A percentile compares a stretch with the other conserved stretches of the same genome.
phyloP scores from a whole-genome alignment of 2,329 filamentous ascomycete genomes.

The Sordariomycetes sp. region DNA sequence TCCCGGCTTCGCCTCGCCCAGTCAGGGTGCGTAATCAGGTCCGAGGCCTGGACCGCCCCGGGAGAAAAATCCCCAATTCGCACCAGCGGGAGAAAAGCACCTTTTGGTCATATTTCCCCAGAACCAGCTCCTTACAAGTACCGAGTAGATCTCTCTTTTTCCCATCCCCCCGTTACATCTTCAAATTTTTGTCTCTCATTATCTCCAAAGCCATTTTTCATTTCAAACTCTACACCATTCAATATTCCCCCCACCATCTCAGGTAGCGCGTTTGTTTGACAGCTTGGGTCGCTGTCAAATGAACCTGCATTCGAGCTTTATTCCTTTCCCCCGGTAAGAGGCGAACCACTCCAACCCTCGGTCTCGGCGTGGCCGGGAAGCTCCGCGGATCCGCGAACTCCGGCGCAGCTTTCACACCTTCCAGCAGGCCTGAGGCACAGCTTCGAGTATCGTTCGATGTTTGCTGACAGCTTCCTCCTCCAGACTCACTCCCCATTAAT shows the following conservation, averaged over 20 bases:
- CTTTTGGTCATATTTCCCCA: background rate
- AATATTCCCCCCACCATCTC: constrained; percentile 5
- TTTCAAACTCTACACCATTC: constrained; percentile 6
- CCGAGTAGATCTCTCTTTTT: background rate
- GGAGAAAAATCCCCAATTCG: background rate
- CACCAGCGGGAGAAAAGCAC: background rate
- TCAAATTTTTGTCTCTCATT: background rate
- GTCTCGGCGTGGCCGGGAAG: background rate
- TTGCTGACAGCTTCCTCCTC: background rate
- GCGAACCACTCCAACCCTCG: background rate
- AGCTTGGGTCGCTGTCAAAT: constrained; percentile 79
- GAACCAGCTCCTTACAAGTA: background rate
- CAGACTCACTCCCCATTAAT: constrained; percentile 18
- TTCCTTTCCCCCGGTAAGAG: constrained; percentile 44
- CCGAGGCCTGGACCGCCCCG: background rate
- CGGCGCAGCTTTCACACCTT: background rate
- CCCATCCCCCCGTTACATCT: background rate
- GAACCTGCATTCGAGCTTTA: constrained; percentile 75
- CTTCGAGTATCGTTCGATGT: background rate
- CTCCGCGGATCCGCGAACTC: background rate
- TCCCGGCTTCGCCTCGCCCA: background rate
- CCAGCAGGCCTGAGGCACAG: background rate
- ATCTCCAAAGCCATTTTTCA: constrained; percentile 4
- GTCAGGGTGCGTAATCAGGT: background rate
- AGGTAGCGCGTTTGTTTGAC: constrained; percentile 81